Conservation (phyloP, 179 eudicot species). For the Carnegiea gigantea region DNA sequence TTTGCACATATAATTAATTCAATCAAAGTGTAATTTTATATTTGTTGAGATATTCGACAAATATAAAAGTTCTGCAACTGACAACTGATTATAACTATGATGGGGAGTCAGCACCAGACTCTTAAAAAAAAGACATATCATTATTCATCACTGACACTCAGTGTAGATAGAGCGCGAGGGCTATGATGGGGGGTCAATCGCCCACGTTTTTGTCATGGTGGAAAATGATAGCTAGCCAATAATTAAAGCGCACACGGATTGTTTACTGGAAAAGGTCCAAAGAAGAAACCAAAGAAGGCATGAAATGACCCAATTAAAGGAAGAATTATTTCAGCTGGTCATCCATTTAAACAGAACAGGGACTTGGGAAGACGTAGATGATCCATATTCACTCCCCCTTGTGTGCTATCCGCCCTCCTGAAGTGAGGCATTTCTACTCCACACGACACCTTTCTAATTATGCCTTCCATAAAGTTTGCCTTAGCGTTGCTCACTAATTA, state of each 20-base stretch:
- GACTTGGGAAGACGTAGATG: neutral
- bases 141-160: too few species aligned
- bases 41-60: too few species aligned
- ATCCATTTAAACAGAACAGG: neutral
- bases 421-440: slow-evolving; percentile 20
- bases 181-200: neutral
- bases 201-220: neutral
- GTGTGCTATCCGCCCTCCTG: slow-evolving; percentile 5
- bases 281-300: neutral
- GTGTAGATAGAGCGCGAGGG: too few species aligned
- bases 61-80: too few species aligned
- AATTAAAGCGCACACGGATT: neutral
- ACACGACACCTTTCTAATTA: neutral
- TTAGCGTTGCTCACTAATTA: neutral
- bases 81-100: too few species aligned
- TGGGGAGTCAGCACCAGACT: too few species aligned
- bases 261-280: neutral
- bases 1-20: too few species aligned
- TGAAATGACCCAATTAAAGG: neutral
- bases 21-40: too few species aligned
- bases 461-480: neutral
- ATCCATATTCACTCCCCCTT: neutral
- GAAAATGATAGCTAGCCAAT: neutral
- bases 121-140: too few species aligned
- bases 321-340: neutral